phyloP scores from a whole-genome alignment of 2,329 filamentous ascomycete genomes.

The Graphium sp. region DNA sequence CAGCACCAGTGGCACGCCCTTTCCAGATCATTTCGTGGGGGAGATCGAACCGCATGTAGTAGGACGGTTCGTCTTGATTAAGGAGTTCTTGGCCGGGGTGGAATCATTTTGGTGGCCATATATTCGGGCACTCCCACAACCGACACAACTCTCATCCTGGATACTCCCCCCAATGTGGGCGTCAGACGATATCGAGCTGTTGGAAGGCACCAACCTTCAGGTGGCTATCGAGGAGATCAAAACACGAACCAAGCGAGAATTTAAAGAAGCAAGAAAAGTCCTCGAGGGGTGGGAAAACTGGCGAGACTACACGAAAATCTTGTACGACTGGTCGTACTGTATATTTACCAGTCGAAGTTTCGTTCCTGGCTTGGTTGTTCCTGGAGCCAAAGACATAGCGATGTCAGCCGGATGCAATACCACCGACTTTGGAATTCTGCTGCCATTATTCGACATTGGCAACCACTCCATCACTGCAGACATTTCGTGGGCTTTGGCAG shows the following conservation, averaged over 20 bases:
- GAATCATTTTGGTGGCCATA: conserved; percentile 54
- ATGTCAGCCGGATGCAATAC: conserved; percentile 15
- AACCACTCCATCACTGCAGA: conserved; percentile 50
- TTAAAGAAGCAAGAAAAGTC: conserved; percentile 20
- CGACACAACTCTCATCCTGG: conserved; percentile 30
- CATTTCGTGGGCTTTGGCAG: conserved; percentile 36
- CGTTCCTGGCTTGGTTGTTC: conserved; percentile 38
- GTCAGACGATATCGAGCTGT: conserved; percentile 36
- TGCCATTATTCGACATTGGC: conserved; percentile 55
- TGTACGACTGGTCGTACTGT: conserved; percentile 49
- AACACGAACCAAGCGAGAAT: conserved; percentile 25
- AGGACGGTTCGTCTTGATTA: conserved; percentile 51
- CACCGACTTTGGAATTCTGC: conserved; percentile 49
- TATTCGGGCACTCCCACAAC: conserved; percentile 46
- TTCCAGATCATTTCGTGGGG: conserved; percentile 32
- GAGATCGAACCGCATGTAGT: conserved; percentile 38
- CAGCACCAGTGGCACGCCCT: conserved; percentile 10
- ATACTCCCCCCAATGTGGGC: conserved; percentile 48
- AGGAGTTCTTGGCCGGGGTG: conserved; percentile 42
- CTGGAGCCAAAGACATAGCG: conserved; percentile 13
- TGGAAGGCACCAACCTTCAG: conserved; percentile 35
- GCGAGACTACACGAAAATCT: conserved; percentile 21
- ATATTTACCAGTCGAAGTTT: conserved; percentile 52
- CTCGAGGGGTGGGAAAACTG: conserved; percentile 15
- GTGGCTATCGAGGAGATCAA: conserved; percentile 31